These are phyloP conservation scores for Taiwanofungus camphoratus DNA, from an alignment of 1,284 basidiomycete species.

Conservation along the genomic window DNA sequence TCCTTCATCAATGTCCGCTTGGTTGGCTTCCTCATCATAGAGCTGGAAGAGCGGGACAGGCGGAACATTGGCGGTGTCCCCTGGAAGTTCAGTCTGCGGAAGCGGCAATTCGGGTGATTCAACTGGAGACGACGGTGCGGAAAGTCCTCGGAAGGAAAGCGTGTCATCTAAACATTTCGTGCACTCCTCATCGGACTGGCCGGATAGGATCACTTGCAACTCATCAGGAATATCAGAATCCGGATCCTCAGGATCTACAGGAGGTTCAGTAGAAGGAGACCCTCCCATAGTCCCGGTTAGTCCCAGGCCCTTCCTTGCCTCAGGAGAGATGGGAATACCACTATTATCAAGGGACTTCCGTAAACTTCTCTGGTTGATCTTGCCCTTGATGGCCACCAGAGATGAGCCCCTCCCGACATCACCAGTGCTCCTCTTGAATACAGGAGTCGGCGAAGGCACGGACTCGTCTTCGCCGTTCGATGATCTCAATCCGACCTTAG, in stretches of 20 bases:
- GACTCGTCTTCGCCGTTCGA: constrained; percentile 23
- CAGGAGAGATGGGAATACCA: constrained; percentile 39
- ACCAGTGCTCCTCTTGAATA: constrained; percentile 39
- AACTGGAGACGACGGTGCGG: constrained; percentile 7
- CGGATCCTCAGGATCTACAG: constrained; percentile 50
- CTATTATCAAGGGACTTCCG: constrained; percentile 1
- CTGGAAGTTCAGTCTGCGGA: background rate
- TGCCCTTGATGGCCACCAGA: constrained; percentile 12
- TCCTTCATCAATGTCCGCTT: constrained; percentile 43
- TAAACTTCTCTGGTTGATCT: no score
- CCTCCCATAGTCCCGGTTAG: constrained; percentile 61
- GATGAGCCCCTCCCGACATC: constrained; percentile 25
- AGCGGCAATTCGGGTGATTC: background rate
- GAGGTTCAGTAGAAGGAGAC: constrained; percentile 29
- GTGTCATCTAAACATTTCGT: constrained; percentile 19
- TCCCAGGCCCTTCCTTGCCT: constrained; percentile 47
- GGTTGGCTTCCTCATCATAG: constrained; percentile 39
- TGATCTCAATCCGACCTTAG: constrained; percentile 23
- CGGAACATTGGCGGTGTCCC: background rate
- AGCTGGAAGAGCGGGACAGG: constrained; percentile 39
- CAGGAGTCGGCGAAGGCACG: constrained; percentile 34
- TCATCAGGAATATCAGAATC: constrained; percentile 76
- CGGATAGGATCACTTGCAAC: constrained; percentile 55
- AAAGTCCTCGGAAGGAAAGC: constrained; percentile 25
- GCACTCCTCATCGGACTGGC: constrained; percentile 33